These are phyloP conservation scores for Leccinum imitatum DNA, from an alignment of 768 basidiomycete species.

Conservation along the genomic window DNA sequence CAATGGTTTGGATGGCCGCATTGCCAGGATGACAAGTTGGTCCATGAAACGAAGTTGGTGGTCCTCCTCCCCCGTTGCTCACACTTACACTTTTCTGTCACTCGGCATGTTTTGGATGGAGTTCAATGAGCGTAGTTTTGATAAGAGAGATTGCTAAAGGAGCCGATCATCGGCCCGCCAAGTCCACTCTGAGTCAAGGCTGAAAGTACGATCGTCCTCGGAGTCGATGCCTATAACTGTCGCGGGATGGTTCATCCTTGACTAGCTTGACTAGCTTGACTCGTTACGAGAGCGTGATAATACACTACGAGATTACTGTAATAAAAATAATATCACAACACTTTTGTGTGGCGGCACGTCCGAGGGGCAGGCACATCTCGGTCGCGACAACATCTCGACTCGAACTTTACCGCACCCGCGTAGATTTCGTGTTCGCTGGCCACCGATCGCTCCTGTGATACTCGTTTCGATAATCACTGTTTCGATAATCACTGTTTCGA, in stretches of 20 bases:
- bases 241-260: conserved; percentile 1
- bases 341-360: neutral
- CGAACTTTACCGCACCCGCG: neutral
- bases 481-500: neutral
- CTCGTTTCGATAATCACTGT: too few relatives aligned
- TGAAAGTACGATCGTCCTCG: neutral
- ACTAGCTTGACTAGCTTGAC: too few relatives aligned
- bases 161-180: neutral
- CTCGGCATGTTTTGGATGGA: neutral
- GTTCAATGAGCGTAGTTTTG: neutral
- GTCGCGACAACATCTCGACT: conserved; percentile 14
- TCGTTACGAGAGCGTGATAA: neutral
- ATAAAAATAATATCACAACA: neutral
- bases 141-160: neutral
- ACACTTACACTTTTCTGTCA: neutral
- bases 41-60: neutral
- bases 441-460: neutral
- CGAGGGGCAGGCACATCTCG: neutral
- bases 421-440: conserved; percentile 1
- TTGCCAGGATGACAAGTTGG: neutral
- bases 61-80: neutral
- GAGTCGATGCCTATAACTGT: neutral
- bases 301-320: neutral
- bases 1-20: neutral
- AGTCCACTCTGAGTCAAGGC: neutral